These are phyloP conservation scores for Arthromyces matolae DNA, from an alignment of 768 basidiomycete species.

Conservation along the genomic window DNA sequence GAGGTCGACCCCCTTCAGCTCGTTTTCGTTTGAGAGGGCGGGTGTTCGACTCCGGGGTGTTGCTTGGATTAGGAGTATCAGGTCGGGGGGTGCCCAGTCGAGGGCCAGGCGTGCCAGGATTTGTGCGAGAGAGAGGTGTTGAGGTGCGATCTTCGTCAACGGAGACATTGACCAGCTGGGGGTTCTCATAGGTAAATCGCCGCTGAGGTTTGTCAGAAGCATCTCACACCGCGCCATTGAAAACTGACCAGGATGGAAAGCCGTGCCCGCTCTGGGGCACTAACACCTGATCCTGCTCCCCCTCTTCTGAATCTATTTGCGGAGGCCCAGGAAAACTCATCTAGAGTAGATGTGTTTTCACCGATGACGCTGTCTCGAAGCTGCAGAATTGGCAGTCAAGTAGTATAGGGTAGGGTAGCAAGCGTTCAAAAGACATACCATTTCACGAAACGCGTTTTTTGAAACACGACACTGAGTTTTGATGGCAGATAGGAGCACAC, in stretches of 20 bases:
- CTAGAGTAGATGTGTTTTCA: background rate
- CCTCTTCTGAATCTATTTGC: constrained; percentile 6
- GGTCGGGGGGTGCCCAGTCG: background rate
- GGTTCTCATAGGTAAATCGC: background rate
- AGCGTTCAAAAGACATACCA: no score
- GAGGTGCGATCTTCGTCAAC: background rate
- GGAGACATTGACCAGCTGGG: background rate
- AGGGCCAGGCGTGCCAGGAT: background rate
- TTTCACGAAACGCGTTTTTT: background rate
- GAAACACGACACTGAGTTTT: constrained; percentile 1
- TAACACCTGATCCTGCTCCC: background rate
- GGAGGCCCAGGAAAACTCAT: background rate
- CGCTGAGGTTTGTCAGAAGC: background rate
- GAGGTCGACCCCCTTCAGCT: background rate
- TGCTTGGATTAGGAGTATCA: background rate
- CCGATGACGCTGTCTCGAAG: background rate
- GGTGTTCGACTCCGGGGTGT: background rate
- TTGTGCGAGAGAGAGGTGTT: no score
- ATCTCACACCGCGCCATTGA: background rate
- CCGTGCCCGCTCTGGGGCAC: background rate
- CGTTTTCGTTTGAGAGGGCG: background rate
- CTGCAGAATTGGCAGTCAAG: background rate
- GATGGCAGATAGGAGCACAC: background rate
- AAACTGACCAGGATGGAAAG: background rate
- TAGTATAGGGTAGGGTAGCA: background rate